Conservation (phyloP, 352 stramenopile species). For the Globisporangium abappressorium region DNA sequence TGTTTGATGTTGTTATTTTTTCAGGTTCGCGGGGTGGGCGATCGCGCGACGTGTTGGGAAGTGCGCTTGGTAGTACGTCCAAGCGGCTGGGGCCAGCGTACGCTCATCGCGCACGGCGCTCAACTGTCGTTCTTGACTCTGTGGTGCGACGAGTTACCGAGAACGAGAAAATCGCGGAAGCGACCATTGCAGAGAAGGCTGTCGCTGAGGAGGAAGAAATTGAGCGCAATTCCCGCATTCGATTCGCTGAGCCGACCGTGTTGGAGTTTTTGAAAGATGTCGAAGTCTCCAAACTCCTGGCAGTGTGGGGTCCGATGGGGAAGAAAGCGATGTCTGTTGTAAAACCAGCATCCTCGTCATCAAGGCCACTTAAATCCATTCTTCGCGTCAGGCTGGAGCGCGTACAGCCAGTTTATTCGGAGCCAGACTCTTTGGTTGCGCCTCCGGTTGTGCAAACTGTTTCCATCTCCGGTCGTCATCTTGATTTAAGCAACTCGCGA, state of each 20-base stretch:
- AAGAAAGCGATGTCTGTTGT: not conserved
- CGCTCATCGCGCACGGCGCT: conserved; percentile 46
- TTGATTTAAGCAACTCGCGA: not conserved
- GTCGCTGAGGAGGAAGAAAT: not conserved
- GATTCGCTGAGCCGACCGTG: conserved; percentile 11
- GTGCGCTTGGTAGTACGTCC: conserved; percentile 17
- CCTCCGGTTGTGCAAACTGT: conserved; percentile 43
- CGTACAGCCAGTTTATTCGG: conserved; percentile 31
- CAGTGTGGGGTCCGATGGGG: conserved; percentile 8
- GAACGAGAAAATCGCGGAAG: conserved; percentile 5
- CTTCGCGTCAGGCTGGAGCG: conserved; percentile 29
- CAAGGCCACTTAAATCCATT: conserved; percentile 25
- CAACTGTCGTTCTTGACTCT: conserved; percentile 45
- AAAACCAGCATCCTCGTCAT: conserved; percentile 18
- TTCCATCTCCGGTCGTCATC: not conserved
- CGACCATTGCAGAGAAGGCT: not conserved
- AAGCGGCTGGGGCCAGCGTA: conserved; percentile 33
- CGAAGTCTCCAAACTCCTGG: conserved; percentile 52
- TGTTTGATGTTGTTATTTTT: conserved; percentile 5
- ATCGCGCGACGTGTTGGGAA: conserved; percentile 37
- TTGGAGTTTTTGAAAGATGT: conserved; percentile 59
- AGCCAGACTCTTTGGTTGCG: conserved; percentile 66
- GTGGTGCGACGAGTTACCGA: conserved; percentile 34
- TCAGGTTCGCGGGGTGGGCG: conserved; percentile 29
- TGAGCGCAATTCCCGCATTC: conserved; percentile 16